Evolutionary conservation across 2,329 filamentous ascomycete genomes (phyloP).

Genomic region (Trichothecium roseum): DNA sequence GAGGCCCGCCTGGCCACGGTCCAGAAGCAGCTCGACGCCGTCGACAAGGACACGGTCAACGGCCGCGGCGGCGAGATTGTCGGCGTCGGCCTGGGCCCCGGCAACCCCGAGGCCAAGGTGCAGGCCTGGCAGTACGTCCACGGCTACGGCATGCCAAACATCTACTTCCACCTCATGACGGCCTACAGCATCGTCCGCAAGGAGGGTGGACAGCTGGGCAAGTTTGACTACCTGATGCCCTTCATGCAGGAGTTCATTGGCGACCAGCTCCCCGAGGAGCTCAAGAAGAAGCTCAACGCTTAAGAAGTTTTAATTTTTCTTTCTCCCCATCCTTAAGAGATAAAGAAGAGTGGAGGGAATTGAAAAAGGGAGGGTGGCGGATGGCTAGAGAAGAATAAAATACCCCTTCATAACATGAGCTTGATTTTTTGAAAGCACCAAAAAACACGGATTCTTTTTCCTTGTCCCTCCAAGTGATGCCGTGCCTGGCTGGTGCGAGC

Average conservation of each 20-base stretch:
- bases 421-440: no score
- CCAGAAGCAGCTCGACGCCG: constrained; percentile 18
- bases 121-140: constrained; percentile 29
- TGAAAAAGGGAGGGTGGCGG: no score
- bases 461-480: no score
- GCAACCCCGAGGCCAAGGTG: constrained; percentile 10
- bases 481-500: no score
- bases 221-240: constrained; percentile 39
- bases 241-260: constrained; percentile 15
- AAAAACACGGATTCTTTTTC: no score
- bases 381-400: no score
- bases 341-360: no score
- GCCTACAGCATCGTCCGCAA: constrained; percentile 51
- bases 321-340: no score
- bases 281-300: no score
- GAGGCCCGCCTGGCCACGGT: constrained; percentile 21
- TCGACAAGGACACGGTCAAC: constrained; percentile 22
- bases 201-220: constrained; percentile 52
- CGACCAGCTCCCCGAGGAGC: neutral
- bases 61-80: constrained; percentile 16
- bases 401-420: no score
- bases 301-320: no score
- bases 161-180: constrained; percentile 53
- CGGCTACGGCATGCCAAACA: constrained; percentile 43
- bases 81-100: constrained; percentile 18